A percentile compares a stretch with the other conserved stretches of the same genome.
Conservation (phyloP, 805 yeast species). For the Candida multigemmis region DNA sequence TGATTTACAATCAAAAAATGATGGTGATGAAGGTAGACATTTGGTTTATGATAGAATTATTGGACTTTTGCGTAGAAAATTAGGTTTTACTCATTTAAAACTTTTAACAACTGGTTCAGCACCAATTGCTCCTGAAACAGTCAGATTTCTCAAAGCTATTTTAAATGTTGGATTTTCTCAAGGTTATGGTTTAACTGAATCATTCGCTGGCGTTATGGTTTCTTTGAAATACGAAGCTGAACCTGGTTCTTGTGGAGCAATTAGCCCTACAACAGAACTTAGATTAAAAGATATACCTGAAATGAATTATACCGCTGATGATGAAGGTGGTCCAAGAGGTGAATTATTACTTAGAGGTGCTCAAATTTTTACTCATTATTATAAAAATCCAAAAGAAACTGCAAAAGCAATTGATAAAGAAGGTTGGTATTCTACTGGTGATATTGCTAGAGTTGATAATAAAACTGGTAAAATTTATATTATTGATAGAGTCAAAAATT, state of each 20-base stretch:
- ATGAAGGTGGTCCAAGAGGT: constrained; percentile 31
- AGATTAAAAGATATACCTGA: constrained; percentile 57
- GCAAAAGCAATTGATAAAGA: constrained; percentile 32
- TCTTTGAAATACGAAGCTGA: constrained; percentile 31
- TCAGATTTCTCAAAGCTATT: constrained; percentile 50
- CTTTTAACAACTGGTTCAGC: constrained; percentile 47
- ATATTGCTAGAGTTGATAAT: constrained; percentile 22
- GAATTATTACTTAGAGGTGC: constrained; percentile 53
- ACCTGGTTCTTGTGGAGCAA: constrained; percentile 31
- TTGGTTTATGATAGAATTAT: constrained; percentile 21
- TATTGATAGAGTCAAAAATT: constrained; percentile 71
- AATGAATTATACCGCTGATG: constrained; percentile 37
- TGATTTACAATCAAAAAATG: constrained; percentile 22
- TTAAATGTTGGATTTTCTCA: constrained; percentile 49
- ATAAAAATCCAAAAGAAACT: constrained; percentile 41
- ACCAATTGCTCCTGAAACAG: constrained; percentile 56
- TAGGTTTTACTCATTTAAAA: constrained; percentile 21
- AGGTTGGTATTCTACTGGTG: constrained; percentile 57
- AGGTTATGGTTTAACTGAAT: constrained; percentile 69
- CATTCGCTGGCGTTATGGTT: constrained; percentile 46
- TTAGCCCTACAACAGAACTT: constrained; percentile 43
- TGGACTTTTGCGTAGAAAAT: constrained; percentile 25
- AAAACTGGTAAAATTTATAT: constrained; percentile 42
- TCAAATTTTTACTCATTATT: constrained; percentile 45
- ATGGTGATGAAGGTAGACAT: constrained; percentile 26